Evolutionary conservation across 2,329 filamentous ascomycete species (phyloP).

Genomic region (Colletotrichum musae): DNA sequence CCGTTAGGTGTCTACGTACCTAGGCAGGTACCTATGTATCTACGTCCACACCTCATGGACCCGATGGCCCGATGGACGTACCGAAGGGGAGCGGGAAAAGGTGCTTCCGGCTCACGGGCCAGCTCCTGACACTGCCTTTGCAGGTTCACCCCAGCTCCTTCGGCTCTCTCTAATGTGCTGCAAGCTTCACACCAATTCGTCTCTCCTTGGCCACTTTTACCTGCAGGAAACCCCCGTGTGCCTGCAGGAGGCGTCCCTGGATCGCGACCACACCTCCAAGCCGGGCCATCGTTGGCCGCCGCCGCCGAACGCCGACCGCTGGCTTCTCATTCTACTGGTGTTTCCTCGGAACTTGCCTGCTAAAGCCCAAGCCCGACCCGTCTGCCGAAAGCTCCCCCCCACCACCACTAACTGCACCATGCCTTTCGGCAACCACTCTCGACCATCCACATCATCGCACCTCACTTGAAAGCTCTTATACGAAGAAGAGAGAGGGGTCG

Average conservation of each 20-base stretch:
- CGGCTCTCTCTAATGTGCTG: constrained; percentile 17
- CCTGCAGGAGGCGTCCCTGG: constrained; percentile 37
- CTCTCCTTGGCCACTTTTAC: constrained; percentile 18
- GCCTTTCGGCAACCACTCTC: constrained; percentile 15
- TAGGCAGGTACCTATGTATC: not conserved
- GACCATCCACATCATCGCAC: constrained; percentile 24
- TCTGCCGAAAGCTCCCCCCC: too few relatives aligned
- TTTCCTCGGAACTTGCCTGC: constrained; percentile 22
- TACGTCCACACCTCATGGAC: too few relatives aligned
- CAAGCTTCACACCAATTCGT: constrained; percentile 20
- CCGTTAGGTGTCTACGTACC: not conserved
- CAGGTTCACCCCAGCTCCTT: constrained; percentile 25
- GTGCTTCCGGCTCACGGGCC: constrained; percentile 19
- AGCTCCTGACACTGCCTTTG: constrained; percentile 13
- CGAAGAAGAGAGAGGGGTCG: not conserved
- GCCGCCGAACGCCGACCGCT: too few relatives aligned
- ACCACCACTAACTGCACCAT: not conserved
- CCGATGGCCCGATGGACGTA: too few relatives aligned
- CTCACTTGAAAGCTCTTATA: not conserved
- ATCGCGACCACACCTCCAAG: constrained; percentile 7
- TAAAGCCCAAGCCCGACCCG: too few relatives aligned
- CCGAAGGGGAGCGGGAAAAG: constrained; percentile 19
- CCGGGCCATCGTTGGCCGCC: too few relatives aligned
- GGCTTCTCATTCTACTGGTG: not conserved
- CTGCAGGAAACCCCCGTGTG: constrained; percentile 27